Base-by-base conservation (phyloP, 192 early-diverging fungal genomes). In the Coemansia sp. region DNA sequence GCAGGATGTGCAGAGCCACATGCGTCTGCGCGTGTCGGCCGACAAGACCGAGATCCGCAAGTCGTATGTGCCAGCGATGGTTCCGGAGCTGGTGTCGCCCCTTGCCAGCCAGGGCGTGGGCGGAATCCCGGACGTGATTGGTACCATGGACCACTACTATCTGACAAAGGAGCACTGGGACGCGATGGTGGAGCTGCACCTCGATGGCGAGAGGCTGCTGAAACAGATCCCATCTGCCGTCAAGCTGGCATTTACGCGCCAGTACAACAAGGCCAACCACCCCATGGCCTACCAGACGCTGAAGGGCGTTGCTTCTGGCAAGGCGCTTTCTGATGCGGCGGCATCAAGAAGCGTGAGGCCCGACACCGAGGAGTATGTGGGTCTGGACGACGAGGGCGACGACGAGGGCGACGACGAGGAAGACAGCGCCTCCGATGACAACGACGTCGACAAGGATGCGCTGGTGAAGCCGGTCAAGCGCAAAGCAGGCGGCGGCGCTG, bases 141-240 rank as follows among this genome's bases (percentile, higher is more conserved):
- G 88, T 9, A 68, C 84, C 6, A 94, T 99, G 94, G 95, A 99
- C 64, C 84, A 87, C 14, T 99, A 99, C 75, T 94, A 89, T 57
- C 73, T 99, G 52, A 89, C 74, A 62, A 88, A 87, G 64, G 96
- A 98, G 37, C 87, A 94, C 65, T 88, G 87, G 74, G 95, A 97
- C n/a, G 68, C 87, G 0, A 84, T 99, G 48, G 53, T 91, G 72
- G 94, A 95, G 64, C 65, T 99, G 40, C 87, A 88, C 10, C 47
- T 95, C 55, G 76, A 83, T 30, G 79, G 74, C 33, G 79, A 85
- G 56, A 66, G 55, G 11, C 59, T 86, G 54, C 55, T 75, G 11
- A 81, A 75, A 42, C 71, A 81, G 25, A 84, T 97, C 25, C 74
- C 87, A 1, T 69, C 88, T 0, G 72, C 73, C 0, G 82, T 84